Base-by-base conservation (phyloP, 345 rosid species). In the Bruguiera sexangula region DNA sequence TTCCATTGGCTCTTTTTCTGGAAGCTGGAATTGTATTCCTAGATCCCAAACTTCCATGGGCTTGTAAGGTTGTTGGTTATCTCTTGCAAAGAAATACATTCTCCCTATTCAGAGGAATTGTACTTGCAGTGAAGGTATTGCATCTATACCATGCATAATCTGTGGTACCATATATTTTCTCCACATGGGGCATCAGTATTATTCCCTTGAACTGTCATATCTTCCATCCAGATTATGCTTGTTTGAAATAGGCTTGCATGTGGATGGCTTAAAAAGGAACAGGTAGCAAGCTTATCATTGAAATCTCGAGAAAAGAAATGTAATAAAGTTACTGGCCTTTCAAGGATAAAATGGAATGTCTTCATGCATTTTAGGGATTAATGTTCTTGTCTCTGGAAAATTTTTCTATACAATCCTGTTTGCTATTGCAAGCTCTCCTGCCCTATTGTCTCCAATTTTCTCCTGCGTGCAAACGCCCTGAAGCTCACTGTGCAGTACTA, bases 11-110 rank as follows among this genome's bases (percentile, higher is more conserved):
- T 68, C 67, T 85, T 63, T 81, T 96, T 82, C 84, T 96, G 68
- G 94, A 89, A 81, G 84, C 89, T 69, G 78, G 87, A 62, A 76
- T 78, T 51, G 65, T 84, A 67, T 80, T 95, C 78, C 76, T 90
- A 67, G 91, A 90, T 82, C 86, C 92, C 74, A 84, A 83, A 83
- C 87, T 85, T 77, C 99, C 98, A 60, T 92, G 98, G 98, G 90
- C 76, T 75, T 95, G 96, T 82, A 86, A 89, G 83, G 66, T 82
- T 58, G 87, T 86, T 37, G 80, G 85, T 68, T 79, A 85, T 77
- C 94, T 95, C 62, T 74, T 80, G 71, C 83, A 82, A 75, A 83
- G 79, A 76, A 84, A 86, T 39, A 76, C 78, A 55, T 87, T 88
- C 60, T 63, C 81, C 65, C 77, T 87, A 67, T 83, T 85, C 62